phyloP scores from a whole-genome alignment of 2,329 filamentous ascomycete genomes.

The Ilyonectria mors-panacis region DNA sequence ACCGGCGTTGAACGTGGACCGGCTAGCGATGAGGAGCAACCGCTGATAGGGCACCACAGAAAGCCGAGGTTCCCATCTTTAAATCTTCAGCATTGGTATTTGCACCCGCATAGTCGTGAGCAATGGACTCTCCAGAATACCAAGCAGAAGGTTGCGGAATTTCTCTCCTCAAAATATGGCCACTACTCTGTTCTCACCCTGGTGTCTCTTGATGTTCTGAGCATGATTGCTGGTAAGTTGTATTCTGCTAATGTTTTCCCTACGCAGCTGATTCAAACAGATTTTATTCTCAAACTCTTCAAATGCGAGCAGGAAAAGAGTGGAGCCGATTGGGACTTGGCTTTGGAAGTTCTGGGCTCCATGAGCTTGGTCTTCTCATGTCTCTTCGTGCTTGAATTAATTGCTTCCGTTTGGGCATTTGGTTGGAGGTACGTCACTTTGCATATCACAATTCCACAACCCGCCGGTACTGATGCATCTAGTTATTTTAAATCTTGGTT shows the following conservation, averaged over 20 bases:
- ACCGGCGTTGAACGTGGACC: background rate
- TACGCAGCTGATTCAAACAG: background rate
- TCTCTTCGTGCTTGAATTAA: constrained; percentile 75
- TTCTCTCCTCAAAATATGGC: constrained; percentile 29
- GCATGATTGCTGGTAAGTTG: constrained; percentile 32
- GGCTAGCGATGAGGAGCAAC: constrained; percentile 21
- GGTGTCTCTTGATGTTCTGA: constrained; percentile 30
- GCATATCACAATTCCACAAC: background rate
- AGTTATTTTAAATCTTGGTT: constrained; percentile 73
- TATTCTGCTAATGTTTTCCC: too few species aligned
- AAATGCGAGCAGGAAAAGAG: constrained; percentile 31
- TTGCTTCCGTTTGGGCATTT: constrained; percentile 72
- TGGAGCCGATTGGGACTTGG: constrained; percentile 27
- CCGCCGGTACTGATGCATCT: constrained; percentile 19
- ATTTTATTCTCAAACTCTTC: constrained; percentile 29
- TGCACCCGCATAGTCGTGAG: background rate
- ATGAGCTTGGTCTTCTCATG: constrained; percentile 71
- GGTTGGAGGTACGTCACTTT: constrained; percentile 65
- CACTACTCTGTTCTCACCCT: constrained; percentile 30
- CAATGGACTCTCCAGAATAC: constrained; percentile 17
- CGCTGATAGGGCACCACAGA: constrained; percentile 12
- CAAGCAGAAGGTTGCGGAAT: constrained; percentile 12
- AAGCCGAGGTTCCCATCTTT: constrained; percentile 16
- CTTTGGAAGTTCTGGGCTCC: constrained; percentile 41
- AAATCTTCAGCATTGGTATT: constrained; percentile 29